Percentiles rank a stretch among this genome's conserved stretches.
phyloP scores from a whole-genome alignment of 768 basidiomycete species.

The Phaffia tasmanica region DNA sequence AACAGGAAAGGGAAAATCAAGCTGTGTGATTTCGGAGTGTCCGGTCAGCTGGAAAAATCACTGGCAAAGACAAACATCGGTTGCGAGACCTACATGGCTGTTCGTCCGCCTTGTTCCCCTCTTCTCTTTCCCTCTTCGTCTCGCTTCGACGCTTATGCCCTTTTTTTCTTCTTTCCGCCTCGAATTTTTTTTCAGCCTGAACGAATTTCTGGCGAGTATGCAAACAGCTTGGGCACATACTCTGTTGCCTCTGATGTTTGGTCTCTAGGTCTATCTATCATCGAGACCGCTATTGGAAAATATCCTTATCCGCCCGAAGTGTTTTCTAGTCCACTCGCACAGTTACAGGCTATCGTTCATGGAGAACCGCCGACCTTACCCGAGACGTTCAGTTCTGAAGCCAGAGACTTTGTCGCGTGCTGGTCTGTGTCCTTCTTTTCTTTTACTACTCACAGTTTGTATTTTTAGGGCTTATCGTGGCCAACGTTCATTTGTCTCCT shows the following conservation, averaged over 20 bases:
- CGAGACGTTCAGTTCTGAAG: conserved; percentile 53
- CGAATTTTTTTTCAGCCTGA: conserved; percentile 55
- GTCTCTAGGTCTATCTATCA: conserved; percentile 87
- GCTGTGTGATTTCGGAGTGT: conserved; percentile 97
- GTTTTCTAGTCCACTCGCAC: conserved; percentile 92
- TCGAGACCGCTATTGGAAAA: conserved; percentile 74
- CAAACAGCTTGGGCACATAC: conserved; percentile 74
- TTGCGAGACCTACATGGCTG: conserved; percentile 98
- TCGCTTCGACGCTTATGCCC: conserved; percentile 10
- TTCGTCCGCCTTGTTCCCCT: conserved; percentile 41
- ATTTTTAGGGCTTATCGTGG: neutral
- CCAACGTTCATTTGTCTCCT: neutral
- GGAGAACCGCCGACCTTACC: conserved; percentile 84
- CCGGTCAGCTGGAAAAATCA: conserved; percentile 89
- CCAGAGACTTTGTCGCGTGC: conserved; percentile 66
- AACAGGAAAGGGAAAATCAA: conserved; percentile 82
- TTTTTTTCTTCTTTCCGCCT: conserved; percentile 7
- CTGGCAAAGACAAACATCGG: conserved; percentile 98
- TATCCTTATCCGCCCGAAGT: conserved; percentile 98
- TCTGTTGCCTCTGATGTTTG: conserved; percentile 92
- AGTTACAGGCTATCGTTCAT: conserved; percentile 90
- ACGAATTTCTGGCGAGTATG: conserved; percentile 87
- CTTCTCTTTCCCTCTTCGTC: neutral
- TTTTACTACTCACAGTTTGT: neutral
- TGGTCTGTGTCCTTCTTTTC: conserved; percentile 43